These are phyloP conservation scores for Gigaspora rosea DNA, from an alignment of 192 early-diverging fungal genomes.

Conservation along the genomic window DNA sequence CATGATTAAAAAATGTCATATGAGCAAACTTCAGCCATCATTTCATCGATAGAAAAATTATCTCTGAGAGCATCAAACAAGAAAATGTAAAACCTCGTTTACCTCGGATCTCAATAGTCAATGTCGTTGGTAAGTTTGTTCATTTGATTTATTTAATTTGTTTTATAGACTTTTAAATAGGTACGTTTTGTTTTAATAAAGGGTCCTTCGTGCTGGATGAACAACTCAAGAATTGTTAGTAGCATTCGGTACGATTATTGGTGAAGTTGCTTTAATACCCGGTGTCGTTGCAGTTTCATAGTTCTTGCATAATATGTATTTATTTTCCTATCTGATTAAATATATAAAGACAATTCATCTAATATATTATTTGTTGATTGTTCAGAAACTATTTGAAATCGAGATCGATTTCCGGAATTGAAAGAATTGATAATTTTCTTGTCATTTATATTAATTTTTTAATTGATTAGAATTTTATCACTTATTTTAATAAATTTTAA, in stretches of 20 bases:
- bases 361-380: neutral
- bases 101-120: conserved; percentile 47
- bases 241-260: conserved; percentile 62
- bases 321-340: conserved; percentile 14
- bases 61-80: neutral
- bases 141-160: neutral
- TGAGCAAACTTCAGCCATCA: too few relatives aligned
- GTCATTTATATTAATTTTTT: neutral
- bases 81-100: conserved; percentile 33
- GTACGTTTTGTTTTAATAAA: neutral
- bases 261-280: conserved; percentile 70
- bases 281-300: conserved; percentile 53
- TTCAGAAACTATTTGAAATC: conserved; percentile 60
- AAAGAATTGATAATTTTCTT: conserved; percentile 54
- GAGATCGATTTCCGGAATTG: conserved; percentile 72
- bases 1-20: too few relatives aligned
- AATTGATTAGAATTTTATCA: neutral
- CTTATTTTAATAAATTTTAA: neutral
- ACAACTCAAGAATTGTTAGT: conserved; percentile 69
- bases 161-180: neutral
- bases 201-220: conserved; percentile 59
- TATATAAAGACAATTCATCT: neutral
- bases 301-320: conserved; percentile 40
- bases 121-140: conserved; percentile 42
- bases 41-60: too few relatives aligned